These are phyloP conservation scores for Hypoxylon trugodes DNA, from an alignment of 495 filamentous ascomycete genomes.

Conservation along the genomic window DNA sequence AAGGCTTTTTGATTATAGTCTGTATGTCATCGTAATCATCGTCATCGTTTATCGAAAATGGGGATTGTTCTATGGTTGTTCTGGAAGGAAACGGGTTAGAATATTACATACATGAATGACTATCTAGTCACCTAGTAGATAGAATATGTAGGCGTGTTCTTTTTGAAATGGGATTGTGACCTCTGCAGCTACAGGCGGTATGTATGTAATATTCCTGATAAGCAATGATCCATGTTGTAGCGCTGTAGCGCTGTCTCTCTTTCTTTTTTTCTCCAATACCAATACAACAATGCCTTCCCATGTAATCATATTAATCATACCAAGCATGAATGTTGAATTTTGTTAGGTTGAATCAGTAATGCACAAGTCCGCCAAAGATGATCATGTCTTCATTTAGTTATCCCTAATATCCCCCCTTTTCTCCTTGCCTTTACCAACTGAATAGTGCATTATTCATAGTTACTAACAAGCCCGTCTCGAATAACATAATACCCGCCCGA, in stretches of 20 bases:
- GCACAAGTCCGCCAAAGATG: too few relatives aligned
- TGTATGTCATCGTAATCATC: not conserved
- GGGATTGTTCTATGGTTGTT: constrained; percentile 13
- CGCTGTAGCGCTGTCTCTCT: too few relatives aligned
- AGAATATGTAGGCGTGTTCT: not conserved
- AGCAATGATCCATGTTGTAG: constrained; percentile 17
- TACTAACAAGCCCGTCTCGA: not conserved
- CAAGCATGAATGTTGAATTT: too few relatives aligned
- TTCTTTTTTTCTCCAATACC: constrained; percentile 17
- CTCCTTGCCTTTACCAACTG: not conserved
- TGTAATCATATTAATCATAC: not conserved
- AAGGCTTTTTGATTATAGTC: not conserved
- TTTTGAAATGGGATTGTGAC: constrained; percentile 5
- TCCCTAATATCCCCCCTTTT: not conserved
- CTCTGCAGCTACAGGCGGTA: constrained; percentile 32
- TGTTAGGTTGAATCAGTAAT: too few relatives aligned
- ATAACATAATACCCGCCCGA: too few relatives aligned
- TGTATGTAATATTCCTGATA: constrained; percentile 26
- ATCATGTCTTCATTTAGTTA: constrained; percentile 9
- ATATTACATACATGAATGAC: too few relatives aligned
- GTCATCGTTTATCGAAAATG: not conserved
- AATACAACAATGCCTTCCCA: not conserved
- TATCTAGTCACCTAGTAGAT: too few relatives aligned
- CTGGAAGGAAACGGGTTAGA: too few relatives aligned
- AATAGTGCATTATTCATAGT: not conserved